Base-by-base conservation (phyloP, 2,329 filamentous ascomycete species). In the Aureobasidium namibiae region DNA sequence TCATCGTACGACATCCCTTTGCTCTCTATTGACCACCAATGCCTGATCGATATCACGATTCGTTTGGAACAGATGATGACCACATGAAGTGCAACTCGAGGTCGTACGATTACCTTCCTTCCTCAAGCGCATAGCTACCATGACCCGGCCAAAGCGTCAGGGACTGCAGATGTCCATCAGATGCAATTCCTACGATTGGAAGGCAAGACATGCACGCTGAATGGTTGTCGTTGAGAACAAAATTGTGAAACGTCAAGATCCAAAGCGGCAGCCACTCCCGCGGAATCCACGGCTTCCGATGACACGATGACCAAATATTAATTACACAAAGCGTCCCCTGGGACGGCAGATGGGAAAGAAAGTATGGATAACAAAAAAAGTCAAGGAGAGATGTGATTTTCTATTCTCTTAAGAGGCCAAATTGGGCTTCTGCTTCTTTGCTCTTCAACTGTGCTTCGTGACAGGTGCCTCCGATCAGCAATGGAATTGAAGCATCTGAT, bases 401-500 rank as follows among this genome's bases (percentile, higher is more conserved):
- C n/a, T 13, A 6, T 6, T n/a, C 11, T 36, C 8, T n/a, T 16
- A 5, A n/a, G n/a, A 9, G 9, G 18, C 14, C 9, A 10, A 9
- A 26, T 21, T 24, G 10, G 13, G 13, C 4, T 33, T 18, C 8
- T 4, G 21, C 18, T 4, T 23, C 18, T n/a, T 33, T 31, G 26
- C 14, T 18, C 13, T 46, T 8, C 16, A 9, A n/a, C n/a, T n/a
- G n/a, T n/a, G n/a, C 9, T 46, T 29, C 8, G 10, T 26, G n/a
- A 16, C 23, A 7, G 41, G 13, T 24, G 11, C 5, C 24, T 26
- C 13, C n/a, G 1, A 29, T 39, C 21, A 33, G 18, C n/a, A 26
- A 56, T 56, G 53, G 53, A 56, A 36, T 45, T 45, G 39, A 56
- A 45, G 11, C 29, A 56, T 36, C 14, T 56, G 8, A 26, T 56